Evolutionary conservation across 106 monocot species (phyloP).

Genomic region (Alisma plantagoaquatica): DNA sequence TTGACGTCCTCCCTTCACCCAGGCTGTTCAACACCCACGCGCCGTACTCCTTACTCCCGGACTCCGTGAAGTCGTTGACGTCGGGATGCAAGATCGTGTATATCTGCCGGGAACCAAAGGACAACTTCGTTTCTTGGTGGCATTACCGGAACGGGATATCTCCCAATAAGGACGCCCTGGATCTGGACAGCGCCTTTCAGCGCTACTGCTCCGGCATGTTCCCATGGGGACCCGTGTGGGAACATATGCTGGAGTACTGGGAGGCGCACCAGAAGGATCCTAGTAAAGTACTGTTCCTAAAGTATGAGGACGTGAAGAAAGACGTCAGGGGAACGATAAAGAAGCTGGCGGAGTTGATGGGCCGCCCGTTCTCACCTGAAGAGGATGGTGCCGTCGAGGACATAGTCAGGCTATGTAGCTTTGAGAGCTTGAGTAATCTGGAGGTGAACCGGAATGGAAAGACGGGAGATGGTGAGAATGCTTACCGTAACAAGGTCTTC

Average conservation of each 20-base stretch:
- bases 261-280: neutral
- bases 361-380: neutral
- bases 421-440: conserved; percentile 2
- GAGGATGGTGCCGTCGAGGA: neutral
- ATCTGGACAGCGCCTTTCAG: conserved; percentile 1
- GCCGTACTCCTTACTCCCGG: neutral
- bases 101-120: conserved; percentile 4
- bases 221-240: conserved; percentile 6
- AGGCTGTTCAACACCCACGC: conserved; percentile 4
- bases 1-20: conserved; percentile 2
- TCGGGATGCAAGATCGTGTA: conserved; percentile 8
- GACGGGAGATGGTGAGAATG: neutral
- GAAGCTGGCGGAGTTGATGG: conserved; percentile 8
- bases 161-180: neutral
- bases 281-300: neutral
- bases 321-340: neutral
- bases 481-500: neutral
- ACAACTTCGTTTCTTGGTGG: conserved; percentile 4
- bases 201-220: neutral
- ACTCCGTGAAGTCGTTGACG: neutral
- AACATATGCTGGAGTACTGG: conserved; percentile 6
- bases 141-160: neutral
- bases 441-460: conserved; percentile 2
- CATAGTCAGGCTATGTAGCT: conserved; percentile 7
- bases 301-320: conserved; percentile 6